Conservation (phyloP, 805 yeast genomes). For the Wickerhamiella musiphila region DNA sequence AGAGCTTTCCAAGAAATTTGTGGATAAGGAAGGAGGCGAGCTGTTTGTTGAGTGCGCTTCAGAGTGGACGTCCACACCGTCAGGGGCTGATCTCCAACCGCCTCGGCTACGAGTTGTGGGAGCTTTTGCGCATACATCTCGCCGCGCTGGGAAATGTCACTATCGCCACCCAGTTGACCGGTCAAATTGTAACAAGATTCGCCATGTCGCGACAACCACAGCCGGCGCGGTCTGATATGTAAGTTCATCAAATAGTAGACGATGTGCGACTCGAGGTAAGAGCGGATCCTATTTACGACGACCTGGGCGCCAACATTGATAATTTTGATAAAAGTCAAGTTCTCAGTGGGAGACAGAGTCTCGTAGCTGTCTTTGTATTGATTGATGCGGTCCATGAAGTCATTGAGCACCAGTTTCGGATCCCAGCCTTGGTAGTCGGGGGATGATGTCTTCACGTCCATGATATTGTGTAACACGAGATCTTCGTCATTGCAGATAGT, state of each 20-base stretch:
- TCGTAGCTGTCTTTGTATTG: conserved; percentile 62
- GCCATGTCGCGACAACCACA: conserved; percentile 92
- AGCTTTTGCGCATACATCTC: conserved; percentile 64
- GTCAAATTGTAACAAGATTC: conserved; percentile 83
- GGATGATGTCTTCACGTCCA: conserved; percentile 73
- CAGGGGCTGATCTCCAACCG: conserved; percentile 35
- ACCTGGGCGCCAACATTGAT: conserved; percentile 80
- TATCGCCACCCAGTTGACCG: conserved; percentile 94
- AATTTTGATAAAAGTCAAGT: conserved; percentile 65
- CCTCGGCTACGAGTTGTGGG: conserved; percentile 55
- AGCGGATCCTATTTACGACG: conserved; percentile 69
- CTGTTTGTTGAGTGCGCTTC: conserved; percentile 83
- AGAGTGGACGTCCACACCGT: conserved; percentile 95
- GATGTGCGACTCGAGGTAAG: conserved; percentile 78
- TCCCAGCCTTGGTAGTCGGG: conserved; percentile 63
- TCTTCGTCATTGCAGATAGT: conserved; percentile 77
- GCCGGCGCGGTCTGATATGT: conserved; percentile 79
- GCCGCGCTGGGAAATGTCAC: conserved; percentile 70
- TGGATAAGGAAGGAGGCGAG: conserved; percentile 61
- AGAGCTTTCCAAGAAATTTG: conserved; percentile 90
- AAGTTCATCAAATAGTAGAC: conserved; percentile 92
- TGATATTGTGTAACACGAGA: conserved; percentile 57
- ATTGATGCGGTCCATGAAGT: conserved; percentile 55
- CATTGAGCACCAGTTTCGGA: conserved; percentile 53
- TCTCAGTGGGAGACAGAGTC: conserved; percentile 38